Percentiles rank a stretch among this genome's conserved stretches.
Evolutionary conservation across 179 eudicot genomes (phyloP).

Genomic region (Beta macrorhiza): DNA sequence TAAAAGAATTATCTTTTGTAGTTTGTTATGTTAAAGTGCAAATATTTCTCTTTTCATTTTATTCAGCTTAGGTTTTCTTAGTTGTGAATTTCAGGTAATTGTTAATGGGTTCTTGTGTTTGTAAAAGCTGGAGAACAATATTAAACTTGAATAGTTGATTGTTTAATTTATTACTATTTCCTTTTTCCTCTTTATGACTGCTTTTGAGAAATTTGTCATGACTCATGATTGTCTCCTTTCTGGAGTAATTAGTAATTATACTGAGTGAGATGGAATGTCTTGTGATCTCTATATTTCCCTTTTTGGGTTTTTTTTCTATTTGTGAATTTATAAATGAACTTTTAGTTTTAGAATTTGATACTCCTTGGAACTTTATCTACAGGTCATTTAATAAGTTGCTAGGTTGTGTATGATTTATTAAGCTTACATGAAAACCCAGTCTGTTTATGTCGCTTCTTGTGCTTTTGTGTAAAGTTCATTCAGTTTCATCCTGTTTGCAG

Average conservation of each 20-base stretch:
- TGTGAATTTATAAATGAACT: too few relatives aligned
- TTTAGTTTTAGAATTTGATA: too few relatives aligned
- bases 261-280: constrained; percentile 25
- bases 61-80: not conserved
- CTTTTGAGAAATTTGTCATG: constrained; percentile 23
- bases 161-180: not conserved
- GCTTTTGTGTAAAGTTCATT: constrained; percentile 16
- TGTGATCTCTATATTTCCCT: constrained; percentile 19
- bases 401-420: constrained; percentile 14
- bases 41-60: constrained; percentile 3
- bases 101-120: constrained; percentile 6
- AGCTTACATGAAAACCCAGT: constrained; percentile 19
- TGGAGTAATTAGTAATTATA: constrained; percentile 12
- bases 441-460: constrained; percentile 15
- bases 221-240: constrained; percentile 24
- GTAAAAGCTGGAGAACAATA: not conserved
- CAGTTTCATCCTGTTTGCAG: constrained; percentile 18
- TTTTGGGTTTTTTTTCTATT: constrained; percentile 6
- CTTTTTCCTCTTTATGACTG: constrained; percentile 3
- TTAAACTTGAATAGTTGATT: constrained; percentile 8
- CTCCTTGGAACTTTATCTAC: too few relatives aligned
- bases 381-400: constrained; percentile 17
- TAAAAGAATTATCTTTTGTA: constrained; percentile 19
- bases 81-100: constrained; percentile 6
- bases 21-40: constrained; percentile 10